Evolutionary conservation across 2,329 filamentous ascomycete genomes (phyloP).

Genomic region (Diaporthe citrichinensis): DNA sequence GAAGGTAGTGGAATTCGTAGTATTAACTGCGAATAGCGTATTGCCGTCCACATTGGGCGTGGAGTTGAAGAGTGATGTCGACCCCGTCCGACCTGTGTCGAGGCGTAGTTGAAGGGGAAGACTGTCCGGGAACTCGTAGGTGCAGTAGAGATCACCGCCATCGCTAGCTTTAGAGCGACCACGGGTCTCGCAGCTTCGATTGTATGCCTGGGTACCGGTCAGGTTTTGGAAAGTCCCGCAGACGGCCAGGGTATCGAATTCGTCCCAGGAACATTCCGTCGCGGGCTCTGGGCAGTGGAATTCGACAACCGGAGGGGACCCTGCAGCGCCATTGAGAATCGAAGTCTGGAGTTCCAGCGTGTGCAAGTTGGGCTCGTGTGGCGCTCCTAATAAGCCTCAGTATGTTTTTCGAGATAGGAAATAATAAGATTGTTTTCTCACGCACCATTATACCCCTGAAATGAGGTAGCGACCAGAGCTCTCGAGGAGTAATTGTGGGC

Average conservation of each 20-base stretch:
- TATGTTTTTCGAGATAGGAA: neutral
- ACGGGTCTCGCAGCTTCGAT: neutral
- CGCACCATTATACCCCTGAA: neutral
- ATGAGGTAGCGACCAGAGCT: neutral
- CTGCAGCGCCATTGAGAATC: neutral
- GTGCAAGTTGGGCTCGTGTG: slow-evolving; percentile 3
- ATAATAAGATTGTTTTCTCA: neutral
- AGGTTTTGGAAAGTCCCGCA: neutral
- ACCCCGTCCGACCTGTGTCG: neutral
- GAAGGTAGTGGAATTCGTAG: neutral
- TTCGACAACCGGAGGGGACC: neutral
- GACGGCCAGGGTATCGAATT: slow-evolving; percentile 6
- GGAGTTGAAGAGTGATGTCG: slow-evolving; percentile 6
- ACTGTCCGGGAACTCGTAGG: slow-evolving; percentile 3
- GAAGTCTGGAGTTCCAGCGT: neutral
- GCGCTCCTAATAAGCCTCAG: neutral
- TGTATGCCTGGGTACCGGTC: neutral
- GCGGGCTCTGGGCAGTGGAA: slow-evolving; percentile 13
- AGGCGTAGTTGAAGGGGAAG: neutral
- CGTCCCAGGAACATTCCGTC: neutral
- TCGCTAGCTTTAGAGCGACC: too few relatives aligned
- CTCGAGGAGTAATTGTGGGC: neutral
- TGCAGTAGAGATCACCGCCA: neutral
- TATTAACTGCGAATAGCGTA: neutral
- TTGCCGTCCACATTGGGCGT: neutral